A percentile compares a stretch with the other conserved stretches of the same genome.
phyloP scores from a whole-genome alignment of 1,284 basidiomycete genomes.

The Pascua sp. region DNA sequence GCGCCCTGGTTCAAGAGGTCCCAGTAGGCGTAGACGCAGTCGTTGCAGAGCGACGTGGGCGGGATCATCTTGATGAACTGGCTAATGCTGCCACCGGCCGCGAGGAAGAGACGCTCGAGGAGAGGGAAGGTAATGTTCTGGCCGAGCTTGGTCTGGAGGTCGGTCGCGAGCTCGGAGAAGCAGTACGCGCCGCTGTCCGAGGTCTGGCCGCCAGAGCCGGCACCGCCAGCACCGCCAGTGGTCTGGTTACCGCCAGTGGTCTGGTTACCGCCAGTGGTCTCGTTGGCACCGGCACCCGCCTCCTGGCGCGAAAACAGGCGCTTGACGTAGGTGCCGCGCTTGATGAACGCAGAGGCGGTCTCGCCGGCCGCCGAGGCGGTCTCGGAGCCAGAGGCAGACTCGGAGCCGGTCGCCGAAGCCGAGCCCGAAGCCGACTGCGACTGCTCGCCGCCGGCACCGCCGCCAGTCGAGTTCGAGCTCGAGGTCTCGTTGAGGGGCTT shows the following conservation, averaged over 20 bases:
- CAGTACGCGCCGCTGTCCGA: too few species aligned
- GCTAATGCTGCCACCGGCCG: neutral
- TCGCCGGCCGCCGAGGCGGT: neutral
- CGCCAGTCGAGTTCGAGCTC: neutral
- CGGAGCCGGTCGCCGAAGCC: neutral
- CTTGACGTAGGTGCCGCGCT: too few species aligned
- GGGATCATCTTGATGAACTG: neutral
- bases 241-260: too few species aligned
- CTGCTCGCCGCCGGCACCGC: neutral
- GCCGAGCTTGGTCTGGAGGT: neutral
- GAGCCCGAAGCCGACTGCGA: neutral
- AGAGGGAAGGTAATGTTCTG: neutral
- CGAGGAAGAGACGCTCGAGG: neutral
- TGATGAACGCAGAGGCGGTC: too few species aligned
- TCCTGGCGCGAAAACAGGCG: neutral
- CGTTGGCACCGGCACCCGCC: neutral
- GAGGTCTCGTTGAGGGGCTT: conserved; percentile 23
- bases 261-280: too few species aligned
- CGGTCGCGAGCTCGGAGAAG: too few species aligned
- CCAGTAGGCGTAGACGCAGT: conserved; percentile 44
- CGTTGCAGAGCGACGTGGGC: conserved; percentile 22
- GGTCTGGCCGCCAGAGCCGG: too few species aligned
- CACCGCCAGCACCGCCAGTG: too few species aligned
- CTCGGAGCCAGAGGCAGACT: neutral
- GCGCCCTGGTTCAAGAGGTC: conserved; percentile 36